phyloP scores from a whole-genome alignment of 2,329 filamentous ascomycete genomes.

The Aureobasidium sp. region DNA sequence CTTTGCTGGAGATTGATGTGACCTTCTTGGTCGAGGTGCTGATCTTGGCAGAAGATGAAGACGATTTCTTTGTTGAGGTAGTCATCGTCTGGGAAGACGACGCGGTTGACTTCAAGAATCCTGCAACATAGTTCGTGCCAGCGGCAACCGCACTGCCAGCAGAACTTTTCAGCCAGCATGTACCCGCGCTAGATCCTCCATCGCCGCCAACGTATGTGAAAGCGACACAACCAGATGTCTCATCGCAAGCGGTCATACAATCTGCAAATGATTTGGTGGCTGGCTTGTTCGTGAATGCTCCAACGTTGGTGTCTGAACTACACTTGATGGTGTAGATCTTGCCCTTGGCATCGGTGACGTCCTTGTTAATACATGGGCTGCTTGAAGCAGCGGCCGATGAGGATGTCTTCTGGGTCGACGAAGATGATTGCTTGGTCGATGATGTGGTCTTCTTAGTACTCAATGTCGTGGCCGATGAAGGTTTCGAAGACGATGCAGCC shows the following conservation, averaged over 20 bases:
- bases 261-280: conserved; percentile 12
- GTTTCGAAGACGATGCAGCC: not conserved
- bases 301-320: conserved; percentile 9
- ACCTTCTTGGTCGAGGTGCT: not conserved
- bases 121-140: conserved; percentile 10
- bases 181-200: not conserved
- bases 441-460: not conserved
- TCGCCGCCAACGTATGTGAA: conserved; percentile 15
- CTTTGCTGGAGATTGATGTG: not conserved
- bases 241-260: conserved; percentile 12
- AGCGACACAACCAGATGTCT: conserved; percentile 12
- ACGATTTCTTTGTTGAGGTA: not conserved
- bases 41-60: not conserved
- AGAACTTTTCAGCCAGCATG: conserved; percentile 14
- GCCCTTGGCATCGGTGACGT: conserved; percentile 16
- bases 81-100: not conserved
- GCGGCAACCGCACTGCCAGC: conserved; percentile 9
- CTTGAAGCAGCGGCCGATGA: not conserved
- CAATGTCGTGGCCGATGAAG: not conserved
- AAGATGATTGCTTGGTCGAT: not conserved
- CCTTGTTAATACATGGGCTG: conserved; percentile 16
- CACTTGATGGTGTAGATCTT: conserved; percentile 12
- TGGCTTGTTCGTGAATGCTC: conserved; percentile 10
- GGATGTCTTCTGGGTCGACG: not conserved
- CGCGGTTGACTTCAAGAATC: not conserved